phyloP scores from a whole-genome alignment of 495 filamentous ascomycete genomes.

The Neurospora sp. region DNA sequence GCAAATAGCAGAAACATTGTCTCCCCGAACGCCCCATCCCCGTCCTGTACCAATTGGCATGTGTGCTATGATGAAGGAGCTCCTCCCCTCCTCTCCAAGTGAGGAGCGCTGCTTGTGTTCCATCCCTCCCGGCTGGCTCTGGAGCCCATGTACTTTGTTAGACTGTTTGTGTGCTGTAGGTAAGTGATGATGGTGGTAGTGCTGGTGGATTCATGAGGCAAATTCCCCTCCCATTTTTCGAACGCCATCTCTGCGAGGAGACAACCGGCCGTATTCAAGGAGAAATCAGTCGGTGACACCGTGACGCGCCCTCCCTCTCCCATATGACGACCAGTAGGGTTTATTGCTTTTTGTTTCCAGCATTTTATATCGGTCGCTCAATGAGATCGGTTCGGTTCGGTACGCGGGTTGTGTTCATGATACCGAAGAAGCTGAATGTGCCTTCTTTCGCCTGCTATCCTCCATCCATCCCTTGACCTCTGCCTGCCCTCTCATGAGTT shows the following conservation, averaged over 20 bases:
- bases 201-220: background rate
- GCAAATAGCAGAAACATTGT: background rate
- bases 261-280: background rate
- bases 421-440: background rate
- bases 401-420: background rate
- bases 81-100: background rate
- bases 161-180: background rate
- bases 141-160: background rate
- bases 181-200: background rate
- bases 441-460: background rate
- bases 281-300: background rate
- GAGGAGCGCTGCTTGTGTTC: background rate
- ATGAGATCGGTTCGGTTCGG: background rate
- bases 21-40: background rate
- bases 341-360: background rate
- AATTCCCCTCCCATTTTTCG: background rate
- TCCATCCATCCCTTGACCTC: background rate
- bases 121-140: background rate
- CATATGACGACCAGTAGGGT: background rate
- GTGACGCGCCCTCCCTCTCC: background rate
- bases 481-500: slow-evolving; percentile 6
- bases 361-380: background rate
- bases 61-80: background rate
- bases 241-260: background rate
- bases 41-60: background rate